Percentiles rank a stretch among this genome's conserved stretches.
Evolutionary conservation across 257 asterid genomes (phyloP).

Genomic region (Leptodermis oblonga): DNA sequence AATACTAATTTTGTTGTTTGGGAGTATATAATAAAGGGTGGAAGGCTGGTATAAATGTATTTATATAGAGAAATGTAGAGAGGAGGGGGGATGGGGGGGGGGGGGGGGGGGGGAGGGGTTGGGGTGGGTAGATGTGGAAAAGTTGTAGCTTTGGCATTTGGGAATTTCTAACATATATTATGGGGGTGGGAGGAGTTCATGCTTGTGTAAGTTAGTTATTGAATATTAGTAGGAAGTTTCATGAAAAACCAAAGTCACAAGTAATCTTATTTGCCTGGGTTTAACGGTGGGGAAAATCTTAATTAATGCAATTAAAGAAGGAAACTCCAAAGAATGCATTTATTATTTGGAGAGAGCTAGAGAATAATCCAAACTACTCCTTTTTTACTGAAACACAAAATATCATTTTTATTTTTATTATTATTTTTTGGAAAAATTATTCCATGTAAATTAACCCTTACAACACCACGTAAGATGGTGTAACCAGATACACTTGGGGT

Average conservation of each 20-base stretch:
- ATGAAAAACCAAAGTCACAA: slow-evolving; percentile 43
- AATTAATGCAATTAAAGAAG: slow-evolving; percentile 20
- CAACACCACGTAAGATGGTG: too few species aligned
- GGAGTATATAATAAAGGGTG: slow-evolving; percentile 15
- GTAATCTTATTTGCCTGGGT: slow-evolving; percentile 34
- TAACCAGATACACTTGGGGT: too few species aligned
- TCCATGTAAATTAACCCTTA: too few species aligned
- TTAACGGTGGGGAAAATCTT: slow-evolving; percentile 5
- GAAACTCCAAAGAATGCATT: slow-evolving; percentile 40
- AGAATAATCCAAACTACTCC: slow-evolving; percentile 43
- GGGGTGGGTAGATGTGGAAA: slow-evolving; percentile 12
- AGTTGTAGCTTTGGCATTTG: slow-evolving; percentile 31
- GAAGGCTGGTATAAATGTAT: slow-evolving; percentile 16
- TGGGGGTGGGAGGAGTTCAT: slow-evolving; percentile 23
- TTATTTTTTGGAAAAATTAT: not conserved
- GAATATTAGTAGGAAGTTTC: slow-evolving; percentile 27
- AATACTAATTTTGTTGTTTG: not conserved
- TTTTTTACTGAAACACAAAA: slow-evolving; percentile 25
- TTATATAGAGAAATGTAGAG: slow-evolving; percentile 21
- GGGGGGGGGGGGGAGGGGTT: not conserved
- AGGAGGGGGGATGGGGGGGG: too few species aligned
- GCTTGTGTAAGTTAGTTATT: slow-evolving; percentile 56
- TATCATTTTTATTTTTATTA: not conserved
- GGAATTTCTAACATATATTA: slow-evolving; percentile 35
- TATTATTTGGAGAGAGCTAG: too few species aligned